A percentile compares a stretch with the other conserved stretches of the same genome.
Evolutionary conservation across 2,329 filamentous ascomycete genomes (phyloP).

Genomic region (Trichoderma sp.): DNA sequence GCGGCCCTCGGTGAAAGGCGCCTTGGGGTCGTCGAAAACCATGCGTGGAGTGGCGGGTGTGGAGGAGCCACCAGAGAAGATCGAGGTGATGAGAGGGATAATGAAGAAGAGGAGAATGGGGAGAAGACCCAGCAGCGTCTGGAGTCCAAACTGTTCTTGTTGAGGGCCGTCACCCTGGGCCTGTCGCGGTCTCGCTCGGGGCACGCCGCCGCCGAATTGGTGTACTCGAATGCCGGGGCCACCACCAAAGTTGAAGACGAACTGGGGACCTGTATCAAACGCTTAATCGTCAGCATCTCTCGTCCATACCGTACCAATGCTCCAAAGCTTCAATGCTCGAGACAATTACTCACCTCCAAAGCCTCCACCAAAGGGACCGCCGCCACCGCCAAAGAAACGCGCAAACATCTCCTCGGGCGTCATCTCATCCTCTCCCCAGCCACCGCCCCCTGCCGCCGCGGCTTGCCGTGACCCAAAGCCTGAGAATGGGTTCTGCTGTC

Average conservation of each 20-base stretch:
- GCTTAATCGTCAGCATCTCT: conserved; percentile 39
- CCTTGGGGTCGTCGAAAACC: conserved; percentile 70
- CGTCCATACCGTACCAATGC: background rate
- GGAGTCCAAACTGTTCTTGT: conserved; percentile 54
- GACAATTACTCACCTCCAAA: conserved; percentile 44
- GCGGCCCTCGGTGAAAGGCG: conserved; percentile 74
- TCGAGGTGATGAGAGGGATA: conserved; percentile 76
- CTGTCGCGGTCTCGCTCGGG: conserved; percentile 73
- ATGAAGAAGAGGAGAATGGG: conserved; percentile 89
- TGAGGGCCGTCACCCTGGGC: conserved; percentile 52
- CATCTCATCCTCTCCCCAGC: conserved; percentile 83
- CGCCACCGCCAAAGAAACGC: conserved; percentile 87
- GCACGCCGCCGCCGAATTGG: conserved; percentile 83
- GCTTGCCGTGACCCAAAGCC: conserved; percentile 55
- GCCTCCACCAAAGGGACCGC: conserved; percentile 61
- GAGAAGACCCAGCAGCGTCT: conserved; percentile 72
- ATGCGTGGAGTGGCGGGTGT: conserved; percentile 63
- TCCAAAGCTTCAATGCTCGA: background rate
- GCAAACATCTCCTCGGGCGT: conserved; percentile 97
- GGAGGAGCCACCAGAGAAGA: conserved; percentile 61
- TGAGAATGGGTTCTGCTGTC: conserved; percentile 63
- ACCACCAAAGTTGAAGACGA: conserved; percentile 93
- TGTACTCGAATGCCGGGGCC: conserved; percentile 91
- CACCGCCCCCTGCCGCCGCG: conserved; percentile 50
- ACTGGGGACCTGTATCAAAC: conserved; percentile 80